Evolutionary conservation across 169 alveolate species (phyloP), one percentile per base, ranked within the genome.

Genomic region (Babesia sp.): DNA sequence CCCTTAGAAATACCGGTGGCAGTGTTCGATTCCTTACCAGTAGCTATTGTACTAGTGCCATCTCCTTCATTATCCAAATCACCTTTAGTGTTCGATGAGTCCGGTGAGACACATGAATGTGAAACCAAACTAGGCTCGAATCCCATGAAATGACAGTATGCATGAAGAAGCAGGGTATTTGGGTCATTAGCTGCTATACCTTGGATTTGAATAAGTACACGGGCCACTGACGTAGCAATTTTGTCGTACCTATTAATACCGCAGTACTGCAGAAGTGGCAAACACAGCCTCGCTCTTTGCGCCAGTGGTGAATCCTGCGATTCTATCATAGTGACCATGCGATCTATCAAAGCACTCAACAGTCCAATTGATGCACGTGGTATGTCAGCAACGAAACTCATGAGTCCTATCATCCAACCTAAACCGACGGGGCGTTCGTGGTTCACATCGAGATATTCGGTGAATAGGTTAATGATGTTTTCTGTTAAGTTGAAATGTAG

Each of bases 381-480:
- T 0, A 64, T 6, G 51, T 64, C 74, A 36, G 44, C 61, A 33
- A 64, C 48, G 6, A 64, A 22, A 24, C 48, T 64, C 7, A 11
- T 3, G 14, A 64, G 61, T 22, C 74, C 74, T 18, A 64, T 28
- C 26, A 64, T 14, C 74, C 74, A 64, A 9, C 74, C 74, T 20
- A 64, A 29, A 26, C 74, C 48, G 29, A 29, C 39, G 5, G 41
- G 22, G 28, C 48, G 20, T 14, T n/a, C 44, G 2, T 0, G 61
- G 8, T 18, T 22, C 45, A n/a, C 59, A 22, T 64, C 64, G 3
- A 64, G 61, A 24, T 64, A 64, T 39, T 64, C 63, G 2, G 26
- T 5, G 37, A 64, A 64, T n/a, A 64, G 61, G 24, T 16, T 64
- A 18, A 50, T 2, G 24, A 64, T 29, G 22, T 46, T 61, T 26